These are phyloP conservation scores for Priceomyces melissophilus DNA, from an alignment of 805 yeast genomes.

Conservation along the genomic window DNA sequence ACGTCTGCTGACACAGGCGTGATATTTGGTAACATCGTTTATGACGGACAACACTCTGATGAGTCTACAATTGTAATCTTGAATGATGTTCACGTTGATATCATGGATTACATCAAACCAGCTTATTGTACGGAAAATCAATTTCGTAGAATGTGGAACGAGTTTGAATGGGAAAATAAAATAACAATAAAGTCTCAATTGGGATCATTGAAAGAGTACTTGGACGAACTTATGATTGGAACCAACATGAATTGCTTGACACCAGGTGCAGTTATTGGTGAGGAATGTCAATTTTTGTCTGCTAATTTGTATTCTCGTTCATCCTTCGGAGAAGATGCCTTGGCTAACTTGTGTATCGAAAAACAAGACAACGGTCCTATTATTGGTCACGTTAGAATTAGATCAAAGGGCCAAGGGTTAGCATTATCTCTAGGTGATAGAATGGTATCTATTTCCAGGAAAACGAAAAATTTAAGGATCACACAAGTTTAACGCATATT, in stretches of 20 bases:
- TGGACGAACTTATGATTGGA: slow-evolving; percentile 69
- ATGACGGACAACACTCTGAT: slow-evolving; percentile 92
- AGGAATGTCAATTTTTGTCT: slow-evolving; percentile 85
- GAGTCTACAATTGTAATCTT: slow-evolving; percentile 87
- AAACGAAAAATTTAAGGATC: slow-evolving; percentile 20
- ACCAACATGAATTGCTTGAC: slow-evolving; percentile 95
- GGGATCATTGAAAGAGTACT: slow-evolving; percentile 67
- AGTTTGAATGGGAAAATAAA: slow-evolving; percentile 99
- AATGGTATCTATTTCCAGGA: slow-evolving; percentile 77
- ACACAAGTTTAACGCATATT: slow-evolving; percentile 7
- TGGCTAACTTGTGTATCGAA: slow-evolving; percentile 93
- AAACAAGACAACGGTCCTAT: slow-evolving; percentile 69
- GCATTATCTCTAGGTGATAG: slow-evolving; percentile 94
- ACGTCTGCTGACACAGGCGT: slow-evolving; percentile 98
- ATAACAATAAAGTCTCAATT: slow-evolving; percentile 77
- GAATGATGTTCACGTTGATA: slow-evolving; percentile 92
- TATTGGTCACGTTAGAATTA: slow-evolving; percentile 90
- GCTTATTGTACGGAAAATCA: slow-evolving; percentile 84
- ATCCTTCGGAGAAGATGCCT: slow-evolving; percentile 95
- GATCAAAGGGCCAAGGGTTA: slow-evolving; percentile 97
- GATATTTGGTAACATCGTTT: slow-evolving; percentile 93
- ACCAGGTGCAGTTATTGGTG: slow-evolving; percentile 85
- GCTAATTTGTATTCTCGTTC: slow-evolving; percentile 92
- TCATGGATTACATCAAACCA: slow-evolving; percentile 96
- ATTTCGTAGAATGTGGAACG: slow-evolving; percentile 98